Evolutionary conservation across 768 basidiomycete species (phyloP), one percentile per base, ranked within the genome.

Genomic region (Amanita thiersii): DNA sequence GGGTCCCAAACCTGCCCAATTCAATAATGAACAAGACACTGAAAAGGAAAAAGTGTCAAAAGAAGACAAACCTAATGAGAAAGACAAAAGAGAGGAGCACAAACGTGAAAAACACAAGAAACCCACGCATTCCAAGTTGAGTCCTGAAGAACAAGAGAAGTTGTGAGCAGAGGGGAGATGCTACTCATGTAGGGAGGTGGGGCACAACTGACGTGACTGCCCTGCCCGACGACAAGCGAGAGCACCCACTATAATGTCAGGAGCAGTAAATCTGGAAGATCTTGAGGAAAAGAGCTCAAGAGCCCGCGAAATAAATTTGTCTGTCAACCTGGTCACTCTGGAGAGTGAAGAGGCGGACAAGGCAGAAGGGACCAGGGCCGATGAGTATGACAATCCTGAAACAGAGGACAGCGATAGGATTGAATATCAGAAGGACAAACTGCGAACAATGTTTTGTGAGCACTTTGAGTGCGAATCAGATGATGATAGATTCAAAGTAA

Each of bases 151-250:
- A 28, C 12, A n/a, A 9, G 51, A 52, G 2, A 4, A 31, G 0
- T 31, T 53, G 14, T 15, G 48, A 1, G 49, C 49, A 0, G 53
- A 54, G 15, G 51, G 51, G 1, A 24, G 48, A 3, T 58, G 55
- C 37, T 58, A 52, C 20, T 41, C 21, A 2, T 58, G 55, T 33
- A 46, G 48, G 9, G 47, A 55, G 2, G 9, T 45, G 0, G 56
- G 55, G 0, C 55, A 58, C 35, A 35, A 50, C 2, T 52, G 50
- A 25, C 15, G 50, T 1, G 51, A 58, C 26, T 58, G 55, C 25
- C 51, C 52, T 1, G 2, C 32, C 4, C 37, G 24, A 5, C 46
- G 46, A 12, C 9, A 30, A 25, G 50, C 50, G 5, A 52, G 47
- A 21, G 37, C 46, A 1, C 50, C 50, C 4, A 39, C 37, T 3